phyloP scores from a whole-genome alignment of 2,329 filamentous ascomycete species.

The Xylaria sp. region DNA sequence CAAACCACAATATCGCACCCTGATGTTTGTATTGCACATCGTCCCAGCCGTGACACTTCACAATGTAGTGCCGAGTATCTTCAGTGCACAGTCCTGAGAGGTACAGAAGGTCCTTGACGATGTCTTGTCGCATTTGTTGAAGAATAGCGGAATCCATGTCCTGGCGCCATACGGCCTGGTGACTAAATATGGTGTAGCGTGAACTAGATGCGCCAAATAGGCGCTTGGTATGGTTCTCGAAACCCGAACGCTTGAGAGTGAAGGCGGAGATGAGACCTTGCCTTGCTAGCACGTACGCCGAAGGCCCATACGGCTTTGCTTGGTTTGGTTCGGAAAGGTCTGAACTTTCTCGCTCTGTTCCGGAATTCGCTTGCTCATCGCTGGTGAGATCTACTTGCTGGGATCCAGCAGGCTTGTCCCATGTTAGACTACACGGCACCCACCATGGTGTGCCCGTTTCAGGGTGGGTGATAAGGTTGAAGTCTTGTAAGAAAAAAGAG shows the following conservation, averaged over 20 bases:
- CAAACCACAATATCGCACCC: conserved; percentile 60
- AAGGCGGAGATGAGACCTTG: conserved; percentile 49
- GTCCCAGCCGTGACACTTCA: conserved; percentile 56
- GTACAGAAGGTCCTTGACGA: conserved; percentile 58
- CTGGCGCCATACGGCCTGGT: conserved; percentile 56
- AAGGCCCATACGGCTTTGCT: conserved; percentile 38
- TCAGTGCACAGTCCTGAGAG: conserved; percentile 48
- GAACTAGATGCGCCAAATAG: conserved; percentile 35
- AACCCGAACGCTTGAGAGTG: conserved; percentile 20
- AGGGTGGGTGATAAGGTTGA: conserved; percentile 67
- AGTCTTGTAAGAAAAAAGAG: conserved; percentile 70
- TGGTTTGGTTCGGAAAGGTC: neutral
- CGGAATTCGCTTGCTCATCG: conserved; percentile 4
- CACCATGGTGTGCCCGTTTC: conserved; percentile 64
- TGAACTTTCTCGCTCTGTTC: neutral
- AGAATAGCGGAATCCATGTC: conserved; percentile 68
- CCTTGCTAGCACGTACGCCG: conserved; percentile 49
- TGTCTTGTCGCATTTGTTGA: conserved; percentile 58
- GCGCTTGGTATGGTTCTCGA: conserved; percentile 14
- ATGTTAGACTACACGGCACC: conserved; percentile 59
- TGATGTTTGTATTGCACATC: conserved; percentile 53
- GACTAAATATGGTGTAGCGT: conserved; percentile 26
- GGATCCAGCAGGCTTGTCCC: conserved; percentile 35
- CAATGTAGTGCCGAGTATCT: conserved; percentile 52
- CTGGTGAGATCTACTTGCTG: conserved; percentile 8